Evolutionary conservation across 73 alveolate species (phyloP), one percentile per base, ranked within the genome.

Genomic region (Paraurostyla sp.): DNA sequence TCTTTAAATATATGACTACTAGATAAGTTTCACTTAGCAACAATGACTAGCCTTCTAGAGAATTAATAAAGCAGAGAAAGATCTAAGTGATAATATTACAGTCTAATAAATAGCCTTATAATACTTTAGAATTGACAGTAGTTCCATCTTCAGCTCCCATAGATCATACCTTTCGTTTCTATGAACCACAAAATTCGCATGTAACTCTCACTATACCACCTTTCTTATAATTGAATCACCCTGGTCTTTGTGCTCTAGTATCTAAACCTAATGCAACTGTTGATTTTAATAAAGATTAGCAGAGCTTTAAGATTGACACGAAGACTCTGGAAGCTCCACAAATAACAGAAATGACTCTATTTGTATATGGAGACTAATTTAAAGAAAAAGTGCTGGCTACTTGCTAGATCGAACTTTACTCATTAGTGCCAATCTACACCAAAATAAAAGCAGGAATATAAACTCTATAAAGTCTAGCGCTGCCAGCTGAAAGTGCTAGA

Each of bases 401-500:
- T 62, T 46, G 91, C 59, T 50, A 45, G 48, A 27, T 91, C 0
- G 90, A 78, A 27, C 86, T 91, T 38, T 78, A 46, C 62, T 45
- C 92, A n/a, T 22, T 87, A 57, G 91, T 87, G 16, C 69, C 92
- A 29, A 46, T 86, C 15, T 93, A 93, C 65, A 62, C 94, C 9
- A 90, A 71, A 33, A 89, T 92, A 6, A 91, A 69, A 33, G 94
- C 92, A 40, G 97, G 97, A 23, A 29, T 60, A 7, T 56, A 80
- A 41, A 36, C 83, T 18, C 51, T 43, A 0, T 65, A 76, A 25
- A 60, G 87, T 35, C 87, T 93, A 11, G 51, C 90, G 16, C 50
- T 91, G 15, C 94, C 95, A 45, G 94, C 93, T n/a, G 97, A 93
- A 48, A 82, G 58, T 71, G 93, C 94, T 23, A 80, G 96, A 22